Base-by-base conservation (phyloP, 2,329 filamentous ascomycete species). In the Cladophialophora chaetospira region DNA sequence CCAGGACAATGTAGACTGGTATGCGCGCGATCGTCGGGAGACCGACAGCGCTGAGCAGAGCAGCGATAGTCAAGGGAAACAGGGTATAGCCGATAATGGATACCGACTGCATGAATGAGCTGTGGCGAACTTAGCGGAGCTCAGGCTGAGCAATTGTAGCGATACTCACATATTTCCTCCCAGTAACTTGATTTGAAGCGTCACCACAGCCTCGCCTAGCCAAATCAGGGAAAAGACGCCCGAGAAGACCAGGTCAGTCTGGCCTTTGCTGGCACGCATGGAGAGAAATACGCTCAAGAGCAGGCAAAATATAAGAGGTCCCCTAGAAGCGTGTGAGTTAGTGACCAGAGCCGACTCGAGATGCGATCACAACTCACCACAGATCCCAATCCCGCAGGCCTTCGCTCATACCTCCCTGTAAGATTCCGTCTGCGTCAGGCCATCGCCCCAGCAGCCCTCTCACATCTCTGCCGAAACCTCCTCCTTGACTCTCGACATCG, bases 1-100 rank as follows among this genome's bases (percentile, higher is more conserved):
- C 86, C 23, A 99, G 82, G 28, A 96, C 81, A 48, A 94, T 79
- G 72, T 99, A 97, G 51, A 99, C 85, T 1, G 94, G 94, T 70
- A 97, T 90, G 55, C 94, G 83, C 4, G 88, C 84, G 63, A 97
- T 88, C 66, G 85, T 88, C 38, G 86, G 88, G 5, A 97, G 81
- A 48, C 84, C 81, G 28, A 99, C 70, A 0, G 93, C 93, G 54
- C 91, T 96, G 63, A 99, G 84, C 49, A 97, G 77, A 1, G 93
- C 86, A 5, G 95, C 95, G 65, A 99, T 89, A 66, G 97, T 94
- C 51, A 99, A 84, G 1, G 94, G 94, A 76, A 99, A 99, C 54
- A 99, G 84, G 1, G 94, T 99, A 75, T 99, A 99, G 43, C 94
- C 94, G 71, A 99, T 99, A 67, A 99, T 95, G 73, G 92, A 97